These are phyloP conservation scores for Aspergillus carlsbadensis DNA, from an alignment of 495 filamentous ascomycete genomes.

Conservation along the genomic window DNA sequence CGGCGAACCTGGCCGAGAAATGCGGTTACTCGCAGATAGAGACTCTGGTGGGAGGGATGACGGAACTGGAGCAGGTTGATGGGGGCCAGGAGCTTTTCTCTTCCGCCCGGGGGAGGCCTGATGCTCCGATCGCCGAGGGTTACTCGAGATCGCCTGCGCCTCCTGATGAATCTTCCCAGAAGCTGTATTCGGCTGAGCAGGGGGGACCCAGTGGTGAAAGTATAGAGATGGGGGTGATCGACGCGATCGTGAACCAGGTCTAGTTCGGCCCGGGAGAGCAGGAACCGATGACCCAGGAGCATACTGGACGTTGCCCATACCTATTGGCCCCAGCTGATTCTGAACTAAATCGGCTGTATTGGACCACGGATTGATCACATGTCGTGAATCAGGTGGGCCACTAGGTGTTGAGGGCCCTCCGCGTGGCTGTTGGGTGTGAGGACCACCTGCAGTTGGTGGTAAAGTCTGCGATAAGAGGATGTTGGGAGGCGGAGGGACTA, in stretches of 20 bases:
- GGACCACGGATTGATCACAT: conserved; percentile 46
- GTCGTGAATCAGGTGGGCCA: conserved; percentile 29
- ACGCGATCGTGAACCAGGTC: conserved; percentile 51
- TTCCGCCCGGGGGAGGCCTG: conserved; percentile 40
- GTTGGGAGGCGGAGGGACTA: conserved; percentile 17
- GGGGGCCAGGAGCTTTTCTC: conserved; percentile 40
- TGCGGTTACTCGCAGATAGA: neutral
- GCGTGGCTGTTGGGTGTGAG: conserved; percentile 27
- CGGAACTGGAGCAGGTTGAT: conserved; percentile 39
- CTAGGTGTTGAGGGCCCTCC: conserved; percentile 18
- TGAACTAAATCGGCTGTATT: conserved; percentile 56
- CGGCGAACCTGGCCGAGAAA: conserved; percentile 15
- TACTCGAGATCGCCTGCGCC: conserved; percentile 19
- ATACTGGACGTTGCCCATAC: conserved; percentile 29
- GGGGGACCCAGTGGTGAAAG: conserved; percentile 92
- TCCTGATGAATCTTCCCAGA: conserved; percentile 31
- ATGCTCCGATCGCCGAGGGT: conserved; percentile 34
- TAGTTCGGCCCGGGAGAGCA: conserved; percentile 43
- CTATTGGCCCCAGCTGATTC: conserved; percentile 49
- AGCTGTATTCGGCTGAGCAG: conserved; percentile 45
- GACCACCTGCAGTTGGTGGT: conserved; percentile 8
- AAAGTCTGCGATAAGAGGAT: conserved; percentile 7
- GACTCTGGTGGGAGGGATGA: conserved; percentile 22
- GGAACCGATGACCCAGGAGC: conserved; percentile 29
- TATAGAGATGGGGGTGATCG: conserved; percentile 71